phyloP scores from a whole-genome alignment of 768 basidiomycete species.

The Termitomyces heimii region DNA sequence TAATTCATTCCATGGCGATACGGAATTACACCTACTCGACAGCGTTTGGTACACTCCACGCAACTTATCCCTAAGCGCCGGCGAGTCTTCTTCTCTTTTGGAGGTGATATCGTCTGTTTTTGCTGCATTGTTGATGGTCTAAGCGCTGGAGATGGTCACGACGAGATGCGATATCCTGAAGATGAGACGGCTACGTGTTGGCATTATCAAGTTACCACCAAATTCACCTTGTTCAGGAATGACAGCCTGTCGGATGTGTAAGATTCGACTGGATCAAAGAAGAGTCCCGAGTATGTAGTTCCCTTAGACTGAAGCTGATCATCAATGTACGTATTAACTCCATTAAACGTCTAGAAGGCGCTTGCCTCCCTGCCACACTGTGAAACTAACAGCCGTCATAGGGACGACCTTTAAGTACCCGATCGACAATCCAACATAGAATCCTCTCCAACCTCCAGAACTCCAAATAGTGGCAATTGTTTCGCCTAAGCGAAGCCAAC shows the following conservation, averaged over 20 bases:
- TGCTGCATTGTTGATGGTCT: conserved; percentile 2
- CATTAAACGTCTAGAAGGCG: conserved; percentile 38
- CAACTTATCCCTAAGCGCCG: conserved; percentile 46
- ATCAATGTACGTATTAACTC: conserved; percentile 13
- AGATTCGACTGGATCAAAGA: conserved; percentile 7
- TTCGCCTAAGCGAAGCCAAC: conserved; percentile 77
- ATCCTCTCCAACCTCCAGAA: conserved; percentile 75
- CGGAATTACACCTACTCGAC: conserved; percentile 33
- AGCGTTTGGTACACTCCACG: conserved; percentile 50
- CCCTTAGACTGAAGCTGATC: conserved; percentile 6
- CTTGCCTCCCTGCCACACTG: conserved; percentile 85
- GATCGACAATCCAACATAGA: conserved; percentile 86
- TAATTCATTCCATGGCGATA: background rate
- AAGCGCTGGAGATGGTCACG: background rate
- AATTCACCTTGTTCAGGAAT: conserved; percentile 12
- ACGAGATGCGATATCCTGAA: background rate
- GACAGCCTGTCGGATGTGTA: conserved; percentile 4
- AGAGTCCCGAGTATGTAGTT: background rate
- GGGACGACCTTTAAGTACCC: conserved; percentile 94
- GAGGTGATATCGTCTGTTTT: conserved; percentile 2
- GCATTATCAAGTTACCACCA: background rate
- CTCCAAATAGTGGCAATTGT: conserved; percentile 64
- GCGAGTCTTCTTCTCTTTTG: conserved; percentile 44
- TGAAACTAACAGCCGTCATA: conserved; percentile 90
- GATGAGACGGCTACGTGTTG: background rate